Base-by-base conservation (phyloP, 78 protist species). In the Emiliania huxleyi region DNA sequence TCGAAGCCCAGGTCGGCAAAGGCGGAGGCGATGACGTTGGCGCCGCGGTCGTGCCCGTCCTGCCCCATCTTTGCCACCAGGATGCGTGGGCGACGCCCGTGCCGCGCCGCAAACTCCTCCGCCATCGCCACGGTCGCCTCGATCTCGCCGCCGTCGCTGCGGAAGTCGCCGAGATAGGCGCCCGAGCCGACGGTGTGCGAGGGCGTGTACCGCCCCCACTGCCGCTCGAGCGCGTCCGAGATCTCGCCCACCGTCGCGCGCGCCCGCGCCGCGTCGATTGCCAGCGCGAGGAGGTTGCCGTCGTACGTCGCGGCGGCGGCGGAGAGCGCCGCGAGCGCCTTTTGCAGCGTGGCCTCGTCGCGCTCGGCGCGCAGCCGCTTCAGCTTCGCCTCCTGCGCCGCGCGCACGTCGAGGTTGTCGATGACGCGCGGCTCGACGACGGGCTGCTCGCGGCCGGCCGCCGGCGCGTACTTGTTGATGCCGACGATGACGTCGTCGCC, bases 11-110 rank as follows among this genome's bases (percentile, higher is more conserved):
- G 91, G 91, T 98, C 99, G 25, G 99, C 97, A 91, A 98, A 98
- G 21, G 98, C 98, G n/a, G 97, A 95, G 35, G 99, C 99, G 48
- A 99, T 94, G 42, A 98, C 99, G 90, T 98, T 98, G 26, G 99
- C 99, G 46, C 99, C 99, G 21, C 99, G 93, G 81, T 99, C 99
- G 92, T 99, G 99, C 6, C 99, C 99, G 69, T 99, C 99, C 94
- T 92, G 94, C 48, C 99, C 99, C 98, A 98, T 96, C 93, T 98
- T 98, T 18, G 98, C 98, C 19, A 93, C 92, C 15, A 93, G 92
- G 46, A 93, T 93, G 75, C 94, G 92, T 38, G 94, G 94, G 23
- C 94, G 92, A 29, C 94, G 69, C 56, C 94, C 94, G 6, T 48
- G 44, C 26, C 5, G 5, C n/a, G 15, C 22, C 35, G 44, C 90